Base-by-base conservation (phyloP, 176 grass and related monocot species). In the Juncus effusus region DNA sequence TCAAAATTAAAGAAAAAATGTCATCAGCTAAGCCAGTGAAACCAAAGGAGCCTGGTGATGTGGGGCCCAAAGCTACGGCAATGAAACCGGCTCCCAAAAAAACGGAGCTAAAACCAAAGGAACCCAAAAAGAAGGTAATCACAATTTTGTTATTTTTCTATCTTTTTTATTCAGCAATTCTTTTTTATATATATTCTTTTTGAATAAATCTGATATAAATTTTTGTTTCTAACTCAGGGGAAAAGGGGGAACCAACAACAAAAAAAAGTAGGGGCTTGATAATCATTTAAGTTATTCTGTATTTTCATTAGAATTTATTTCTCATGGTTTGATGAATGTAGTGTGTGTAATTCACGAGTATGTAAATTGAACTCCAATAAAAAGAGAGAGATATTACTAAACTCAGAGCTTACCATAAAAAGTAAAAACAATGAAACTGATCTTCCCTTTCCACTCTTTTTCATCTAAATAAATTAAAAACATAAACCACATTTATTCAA, bases 101-200 rank as follows among this genome's bases (percentile, higher is more conserved):
- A 62, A 7, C 38, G 1, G 62, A 77, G 35, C 62, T 66, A 35
- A 77, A 67, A 15, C 62, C 61, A 39, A 77, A 57, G 44, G 51
- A 77, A 19, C 63, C 74, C 51, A 77, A 60, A 49, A 77, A 67
- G 73, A 66, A 76, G 73, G 73, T 76, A 52, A 10, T 16, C n/a
- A 11, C 7, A 57, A 47, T 47, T 9, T 6, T 9, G 44, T 47
- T 47, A 6, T 47, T 47, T 47, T 47, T 9, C 9, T 9, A 1
- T 47, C 4, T 6, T 47, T 47, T 47, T 47, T 47, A 6, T 47
- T 6, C 9, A 5, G 9, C 4, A 47, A 47, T 47, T 47, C 0
- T 47, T 6, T 28, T 47, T 47, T 47, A 47, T 9, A 47, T 9
- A 28, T 28, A 28, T 28, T 28, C 19, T 28, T 28, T 28, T 28